phyloP scores from a whole-genome alignment of 2,329 filamentous ascomycete species.

The Botrytis medusae region DNA sequence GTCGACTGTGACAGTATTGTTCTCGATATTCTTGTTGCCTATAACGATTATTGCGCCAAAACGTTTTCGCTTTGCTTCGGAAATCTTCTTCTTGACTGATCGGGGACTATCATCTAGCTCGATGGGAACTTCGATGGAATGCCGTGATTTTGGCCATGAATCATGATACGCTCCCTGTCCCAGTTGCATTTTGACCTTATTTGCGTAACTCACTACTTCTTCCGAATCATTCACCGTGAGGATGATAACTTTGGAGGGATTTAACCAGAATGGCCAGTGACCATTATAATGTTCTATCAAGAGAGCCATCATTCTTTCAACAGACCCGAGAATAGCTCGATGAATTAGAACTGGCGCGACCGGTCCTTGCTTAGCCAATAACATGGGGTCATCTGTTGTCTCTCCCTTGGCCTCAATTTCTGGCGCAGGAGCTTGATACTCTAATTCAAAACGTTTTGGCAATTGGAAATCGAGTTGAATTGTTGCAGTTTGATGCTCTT shows the following conservation, averaged over 20 bases:
- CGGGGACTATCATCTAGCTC: constrained; percentile 67
- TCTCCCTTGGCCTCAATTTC: constrained; percentile 57
- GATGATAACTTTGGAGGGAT: constrained; percentile 73
- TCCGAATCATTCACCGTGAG: constrained; percentile 66
- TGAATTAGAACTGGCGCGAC: constrained; percentile 79
- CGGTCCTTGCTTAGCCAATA: constrained; percentile 54
- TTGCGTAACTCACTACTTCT: constrained; percentile 35
- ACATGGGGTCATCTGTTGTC: constrained; percentile 49
- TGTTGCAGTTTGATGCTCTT: constrained; percentile 85
- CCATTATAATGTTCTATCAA: constrained; percentile 81
- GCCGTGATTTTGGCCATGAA: constrained; percentile 31
- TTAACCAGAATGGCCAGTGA: constrained; percentile 85
- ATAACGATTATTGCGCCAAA: constrained; percentile 75
- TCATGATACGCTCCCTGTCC: background rate
- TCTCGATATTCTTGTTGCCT: constrained; percentile 63
- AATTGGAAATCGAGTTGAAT: constrained; percentile 90
- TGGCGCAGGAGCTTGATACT: constrained; percentile 69
- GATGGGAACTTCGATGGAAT: constrained; percentile 50
- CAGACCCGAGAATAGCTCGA: constrained; percentile 78
- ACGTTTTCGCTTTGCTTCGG: constrained; percentile 67
- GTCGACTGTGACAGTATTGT: constrained; percentile 55
- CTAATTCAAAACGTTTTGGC: constrained; percentile 75
- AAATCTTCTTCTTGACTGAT: constrained; percentile 66
- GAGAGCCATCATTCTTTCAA: constrained; percentile 82
- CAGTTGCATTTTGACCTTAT: constrained; percentile 22